Conservation (phyloP, 164 flowering plant genomes). For the Santalum album region DNA sequence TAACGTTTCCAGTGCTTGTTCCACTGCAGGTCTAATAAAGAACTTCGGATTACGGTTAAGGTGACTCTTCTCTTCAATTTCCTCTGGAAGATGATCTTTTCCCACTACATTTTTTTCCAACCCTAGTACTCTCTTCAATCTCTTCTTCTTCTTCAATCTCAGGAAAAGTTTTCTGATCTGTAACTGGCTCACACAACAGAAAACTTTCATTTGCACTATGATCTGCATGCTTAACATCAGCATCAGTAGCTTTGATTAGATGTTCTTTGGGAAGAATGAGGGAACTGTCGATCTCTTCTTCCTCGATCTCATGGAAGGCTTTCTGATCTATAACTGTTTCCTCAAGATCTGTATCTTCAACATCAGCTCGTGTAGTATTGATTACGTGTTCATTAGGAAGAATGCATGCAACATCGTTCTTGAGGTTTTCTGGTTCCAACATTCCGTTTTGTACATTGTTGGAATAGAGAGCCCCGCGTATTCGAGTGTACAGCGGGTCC, state of each 20-base stretch:
- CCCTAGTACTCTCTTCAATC: slow-evolving; percentile 6
- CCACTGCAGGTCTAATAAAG: slow-evolving; percentile 48
- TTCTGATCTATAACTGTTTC: slow-evolving; percentile 7
- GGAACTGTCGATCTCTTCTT: slow-evolving; percentile 20
- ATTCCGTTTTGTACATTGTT: slow-evolving; percentile 6
- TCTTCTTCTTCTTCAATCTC: neutral
- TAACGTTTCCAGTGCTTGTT: slow-evolving; percentile 55
- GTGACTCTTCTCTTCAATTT: slow-evolving; percentile 6
- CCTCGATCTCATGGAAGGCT: slow-evolving; percentile 40
- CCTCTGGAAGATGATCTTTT: neutral
- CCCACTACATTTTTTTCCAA: slow-evolving; percentile 6
- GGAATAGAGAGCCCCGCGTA: slow-evolving; percentile 45
- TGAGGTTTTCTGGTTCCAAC: slow-evolving; percentile 10
- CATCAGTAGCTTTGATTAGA: neutral
- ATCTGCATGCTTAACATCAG: neutral
- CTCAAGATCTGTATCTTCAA: slow-evolving; percentile 4
- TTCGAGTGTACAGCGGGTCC: slow-evolving; percentile 46
- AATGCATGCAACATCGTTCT: slow-evolving; percentile 8
- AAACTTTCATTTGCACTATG: neutral
- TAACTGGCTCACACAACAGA: too few species aligned
- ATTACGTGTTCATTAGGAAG: slow-evolving; percentile 12
- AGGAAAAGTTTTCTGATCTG: too few species aligned
- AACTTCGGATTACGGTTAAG: slow-evolving; percentile 16
- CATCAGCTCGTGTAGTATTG: slow-evolving; percentile 7
- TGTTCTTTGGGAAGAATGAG: neutral